Conservation (phyloP, 2,329 filamentous ascomycete genomes). For the Coleophoma crateriformis region DNA sequence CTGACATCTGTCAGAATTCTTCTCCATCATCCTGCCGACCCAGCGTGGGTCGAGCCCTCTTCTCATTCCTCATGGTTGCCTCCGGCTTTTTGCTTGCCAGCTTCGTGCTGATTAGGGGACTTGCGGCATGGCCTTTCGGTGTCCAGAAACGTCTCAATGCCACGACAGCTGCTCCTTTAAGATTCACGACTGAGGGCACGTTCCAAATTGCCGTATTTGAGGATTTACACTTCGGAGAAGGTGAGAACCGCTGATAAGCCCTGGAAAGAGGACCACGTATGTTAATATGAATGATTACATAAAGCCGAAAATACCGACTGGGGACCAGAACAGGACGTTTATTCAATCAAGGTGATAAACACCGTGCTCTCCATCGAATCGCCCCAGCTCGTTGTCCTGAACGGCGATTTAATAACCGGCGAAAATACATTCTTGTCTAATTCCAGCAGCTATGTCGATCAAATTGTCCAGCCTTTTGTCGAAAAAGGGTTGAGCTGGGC, state of each 20-base stretch:
- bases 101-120: no score
- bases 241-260: neutral
- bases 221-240: conserved; percentile 67
- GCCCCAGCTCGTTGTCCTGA: conserved; percentile 59
- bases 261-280: neutral
- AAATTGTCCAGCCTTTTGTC: conserved; percentile 53
- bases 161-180: neutral
- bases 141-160: no score
- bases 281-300: neutral
- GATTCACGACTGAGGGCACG: neutral
- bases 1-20: no score
- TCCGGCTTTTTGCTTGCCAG: no score
- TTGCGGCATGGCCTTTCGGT: no score
- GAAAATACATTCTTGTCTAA: conserved; percentile 54
- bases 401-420: conserved; percentile 67
- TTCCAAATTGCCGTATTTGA: conserved; percentile 49
- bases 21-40: no score
- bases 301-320: conserved; percentile 23
- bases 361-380: conserved; percentile 50
- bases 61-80: no score
- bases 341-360: conserved; percentile 50
- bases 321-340: conserved; percentile 48
- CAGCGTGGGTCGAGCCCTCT: no score
- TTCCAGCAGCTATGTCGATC: conserved; percentile 50
- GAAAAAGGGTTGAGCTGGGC: conserved; percentile 53